Evolutionary conservation across 2,329 filamentous ascomycete species (phyloP).

Genomic region (Coniochaeta sp.): DNA sequence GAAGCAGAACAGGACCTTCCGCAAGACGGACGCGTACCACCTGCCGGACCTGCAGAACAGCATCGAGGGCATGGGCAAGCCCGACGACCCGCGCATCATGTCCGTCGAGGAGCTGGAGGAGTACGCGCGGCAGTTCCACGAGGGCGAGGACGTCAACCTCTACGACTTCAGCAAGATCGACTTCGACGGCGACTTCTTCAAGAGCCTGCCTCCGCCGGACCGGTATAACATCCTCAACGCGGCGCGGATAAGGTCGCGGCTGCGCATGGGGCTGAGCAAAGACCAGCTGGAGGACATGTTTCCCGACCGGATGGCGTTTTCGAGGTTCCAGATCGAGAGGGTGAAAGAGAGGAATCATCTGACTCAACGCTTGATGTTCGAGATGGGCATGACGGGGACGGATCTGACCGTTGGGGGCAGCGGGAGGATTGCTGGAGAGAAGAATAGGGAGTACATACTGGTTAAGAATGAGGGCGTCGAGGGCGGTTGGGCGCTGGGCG

Average conservation of each 20-base stretch:
- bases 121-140: conserved; percentile 87
- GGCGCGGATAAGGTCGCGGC: conserved; percentile 74
- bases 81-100: conserved; percentile 94
- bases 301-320: conserved; percentile 94
- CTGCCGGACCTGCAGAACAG: conserved; percentile 73
- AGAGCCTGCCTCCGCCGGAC: conserved; percentile 80
- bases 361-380: conserved; percentile 88
- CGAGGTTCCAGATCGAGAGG: conserved; percentile 89
- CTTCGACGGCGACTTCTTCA: conserved; percentile 92
- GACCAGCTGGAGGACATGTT: conserved; percentile 97
- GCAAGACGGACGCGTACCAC: conserved; percentile 91
- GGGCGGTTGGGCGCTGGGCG: conserved; percentile 91
- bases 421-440: conserved; percentile 72
- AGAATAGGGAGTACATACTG: conserved; percentile 86
- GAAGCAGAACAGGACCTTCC: conserved; percentile 67
- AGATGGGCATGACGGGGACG: conserved; percentile 80
- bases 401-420: conserved; percentile 61
- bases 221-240: conserved; percentile 97
- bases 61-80: conserved; percentile 78
- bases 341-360: conserved; percentile 89
- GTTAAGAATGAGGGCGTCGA: conserved; percentile 94
- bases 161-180: conserved; percentile 99
- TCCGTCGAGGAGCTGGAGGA: conserved; percentile 88
- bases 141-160: conserved; percentile 80
- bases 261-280: conserved; percentile 94